phyloP scores from a whole-genome alignment of 495 filamentous ascomycete genomes.

The Podospora pseudocomata region DNA sequence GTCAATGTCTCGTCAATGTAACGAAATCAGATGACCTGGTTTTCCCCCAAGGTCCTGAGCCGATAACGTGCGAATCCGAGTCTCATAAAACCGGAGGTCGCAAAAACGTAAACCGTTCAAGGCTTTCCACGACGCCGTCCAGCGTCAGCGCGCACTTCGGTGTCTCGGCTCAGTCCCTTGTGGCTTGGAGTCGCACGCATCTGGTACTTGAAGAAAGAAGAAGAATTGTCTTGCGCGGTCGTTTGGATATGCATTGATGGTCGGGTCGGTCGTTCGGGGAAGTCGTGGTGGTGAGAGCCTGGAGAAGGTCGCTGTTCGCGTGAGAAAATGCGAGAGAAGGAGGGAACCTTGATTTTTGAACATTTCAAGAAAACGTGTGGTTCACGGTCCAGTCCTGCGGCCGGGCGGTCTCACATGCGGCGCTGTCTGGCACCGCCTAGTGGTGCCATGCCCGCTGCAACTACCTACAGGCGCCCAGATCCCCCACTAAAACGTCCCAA shows the following conservation, averaged over 20 bases:
- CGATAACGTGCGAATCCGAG: slow-evolving; percentile 8
- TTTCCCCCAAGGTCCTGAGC: neutral
- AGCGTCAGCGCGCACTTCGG: slow-evolving; percentile 45
- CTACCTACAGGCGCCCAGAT: neutral
- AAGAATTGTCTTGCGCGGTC: slow-evolving; percentile 38
- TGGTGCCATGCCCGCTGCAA: slow-evolving; percentile 3
- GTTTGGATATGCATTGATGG: slow-evolving; percentile 47
- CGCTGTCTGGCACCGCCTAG: neutral
- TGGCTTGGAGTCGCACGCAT: slow-evolving; percentile 43
- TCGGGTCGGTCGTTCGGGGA: slow-evolving; percentile 6
- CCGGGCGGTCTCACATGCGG: neutral
- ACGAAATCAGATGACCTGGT: neutral
- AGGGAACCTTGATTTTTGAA: neutral
- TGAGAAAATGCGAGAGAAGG: neutral
- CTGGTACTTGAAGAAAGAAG: slow-evolving; percentile 46
- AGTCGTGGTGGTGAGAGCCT: slow-evolving; percentile 11
- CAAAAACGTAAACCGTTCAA: slow-evolving; percentile 30
- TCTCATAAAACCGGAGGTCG: slow-evolving; percentile 11
- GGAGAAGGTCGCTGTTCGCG: neutral
- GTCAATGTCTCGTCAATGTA: neutral
- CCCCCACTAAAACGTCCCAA: slow-evolving; percentile 4
- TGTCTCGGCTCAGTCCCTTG: slow-evolving; percentile 38
- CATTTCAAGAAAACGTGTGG: neutral
- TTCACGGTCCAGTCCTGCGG: neutral
- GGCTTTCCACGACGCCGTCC: slow-evolving; percentile 48